Evolutionary conservation across 2,329 filamentous ascomycete species (phyloP).

Genomic region (Aureobasidium namibiae): DNA sequence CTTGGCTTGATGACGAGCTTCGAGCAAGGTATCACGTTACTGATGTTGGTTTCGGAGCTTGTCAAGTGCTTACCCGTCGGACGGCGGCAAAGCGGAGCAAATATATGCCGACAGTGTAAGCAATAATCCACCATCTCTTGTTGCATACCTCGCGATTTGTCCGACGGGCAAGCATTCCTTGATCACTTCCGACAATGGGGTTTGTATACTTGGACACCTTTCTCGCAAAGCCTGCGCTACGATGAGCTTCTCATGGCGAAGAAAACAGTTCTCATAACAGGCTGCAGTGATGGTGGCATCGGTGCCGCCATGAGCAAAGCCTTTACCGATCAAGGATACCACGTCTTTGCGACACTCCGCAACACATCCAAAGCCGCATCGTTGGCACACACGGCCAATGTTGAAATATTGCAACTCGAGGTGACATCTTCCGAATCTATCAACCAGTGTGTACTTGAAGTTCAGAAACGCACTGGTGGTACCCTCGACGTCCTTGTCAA

Average conservation of each 20-base stretch:
- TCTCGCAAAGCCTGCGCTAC: neutral
- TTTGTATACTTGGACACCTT: neutral
- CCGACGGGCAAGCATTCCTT: neutral
- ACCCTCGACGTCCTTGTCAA: slow-evolving; percentile 38
- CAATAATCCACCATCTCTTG: neutral
- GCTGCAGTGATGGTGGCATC: slow-evolving; percentile 32
- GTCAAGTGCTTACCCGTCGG: neutral
- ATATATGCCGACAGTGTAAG: neutral
- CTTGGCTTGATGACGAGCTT: neutral
- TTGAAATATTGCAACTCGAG: slow-evolving; percentile 27
- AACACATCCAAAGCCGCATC: slow-evolving; percentile 25
- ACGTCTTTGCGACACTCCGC: slow-evolving; percentile 37
- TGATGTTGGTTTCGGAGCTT: neutral
- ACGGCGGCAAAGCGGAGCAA: neutral
- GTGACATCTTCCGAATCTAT: slow-evolving; percentile 26
- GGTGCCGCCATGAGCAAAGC: slow-evolving; percentile 32
- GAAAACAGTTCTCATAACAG: slow-evolving; percentile 22
- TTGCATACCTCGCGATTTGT: neutral
- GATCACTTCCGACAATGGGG: neutral
- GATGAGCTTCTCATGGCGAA: neutral
- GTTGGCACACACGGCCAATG: slow-evolving; percentile 17
- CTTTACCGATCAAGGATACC: slow-evolving; percentile 30
- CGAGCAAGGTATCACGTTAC: too few species aligned
- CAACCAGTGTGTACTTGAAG: slow-evolving; percentile 18
- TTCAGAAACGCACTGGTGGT: slow-evolving; percentile 21